phyloP scores from a whole-genome alignment of 2,329 filamentous ascomycete species.

The Colletotrichum falcatum region DNA sequence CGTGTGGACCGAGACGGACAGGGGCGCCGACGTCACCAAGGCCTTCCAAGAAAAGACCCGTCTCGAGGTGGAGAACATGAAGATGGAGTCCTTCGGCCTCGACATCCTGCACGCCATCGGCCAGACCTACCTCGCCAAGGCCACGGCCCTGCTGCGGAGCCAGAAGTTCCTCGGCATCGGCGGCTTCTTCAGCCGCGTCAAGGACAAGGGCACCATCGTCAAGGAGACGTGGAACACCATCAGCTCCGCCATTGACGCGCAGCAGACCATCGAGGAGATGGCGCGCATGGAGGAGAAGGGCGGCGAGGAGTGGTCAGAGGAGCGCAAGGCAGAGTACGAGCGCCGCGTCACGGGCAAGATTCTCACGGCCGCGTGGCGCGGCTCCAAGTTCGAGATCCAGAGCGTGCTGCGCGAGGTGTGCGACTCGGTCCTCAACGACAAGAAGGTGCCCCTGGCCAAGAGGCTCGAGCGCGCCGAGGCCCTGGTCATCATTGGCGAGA shows the following conservation, averaged over 20 bases:
- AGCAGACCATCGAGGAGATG: constrained; percentile 99
- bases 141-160: constrained; percentile 87
- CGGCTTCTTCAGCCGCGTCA: constrained; percentile 92
- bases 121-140: constrained; percentile 89
- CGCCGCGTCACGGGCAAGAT: constrained; percentile 97
- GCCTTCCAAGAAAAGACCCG: constrained; percentile 95
- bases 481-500: constrained; percentile 86
- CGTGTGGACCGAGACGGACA: constrained; percentile 98
- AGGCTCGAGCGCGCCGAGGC: constrained; percentile 91
- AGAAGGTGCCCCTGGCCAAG: constrained; percentile 85
- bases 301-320: constrained; percentile 97
- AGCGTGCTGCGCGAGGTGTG: constrained; percentile 95
- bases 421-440: constrained; percentile 84
- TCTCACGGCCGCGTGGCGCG: constrained; percentile 93
- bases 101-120: constrained; percentile 97
- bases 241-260: constrained; percentile 93
- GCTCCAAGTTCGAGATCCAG: constrained; percentile 98
- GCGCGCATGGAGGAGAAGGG: constrained; percentile 93
- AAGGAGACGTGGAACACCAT: constrained; percentile 99
- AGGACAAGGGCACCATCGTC: constrained; percentile 95
- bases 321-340: constrained; percentile 96
- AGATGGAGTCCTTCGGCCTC: constrained; percentile 98
- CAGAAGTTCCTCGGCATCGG: constrained; percentile 97
- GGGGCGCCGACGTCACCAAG: constrained; percentile 82
- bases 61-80: constrained; percentile 95